phyloP scores from a whole-genome alignment of 495 filamentous ascomycete species.

The Penicillium macrosclerotiorum region DNA sequence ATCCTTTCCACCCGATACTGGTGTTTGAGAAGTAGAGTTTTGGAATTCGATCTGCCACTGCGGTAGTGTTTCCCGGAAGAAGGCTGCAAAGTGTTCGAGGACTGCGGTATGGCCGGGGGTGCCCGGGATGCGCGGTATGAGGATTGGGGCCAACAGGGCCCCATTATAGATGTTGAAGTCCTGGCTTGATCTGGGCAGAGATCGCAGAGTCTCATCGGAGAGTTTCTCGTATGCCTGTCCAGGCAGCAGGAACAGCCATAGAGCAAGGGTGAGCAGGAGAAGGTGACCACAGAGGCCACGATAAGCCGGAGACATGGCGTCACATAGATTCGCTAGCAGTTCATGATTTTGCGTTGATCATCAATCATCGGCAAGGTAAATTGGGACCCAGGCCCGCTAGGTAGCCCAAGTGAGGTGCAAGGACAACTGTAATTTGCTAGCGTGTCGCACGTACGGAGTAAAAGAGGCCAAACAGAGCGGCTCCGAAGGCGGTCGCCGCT shows the following conservation, averaged over 20 bases:
- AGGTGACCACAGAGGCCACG: conserved; percentile 24
- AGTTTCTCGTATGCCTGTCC: conserved; percentile 65
- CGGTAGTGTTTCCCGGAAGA: conserved; percentile 70
- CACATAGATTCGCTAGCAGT: conserved; percentile 4
- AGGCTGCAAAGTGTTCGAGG: conserved; percentile 78
- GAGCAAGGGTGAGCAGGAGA: conserved; percentile 27
- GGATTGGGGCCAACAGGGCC: conserved; percentile 78
- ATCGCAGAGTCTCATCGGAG: conserved; percentile 66
- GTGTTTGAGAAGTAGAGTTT: conserved; percentile 82
- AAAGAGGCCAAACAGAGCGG: conserved; percentile 15
- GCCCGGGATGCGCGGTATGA: conserved; percentile 86
- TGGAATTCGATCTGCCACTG: conserved; percentile 78
- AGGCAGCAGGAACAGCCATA: conserved; percentile 27
- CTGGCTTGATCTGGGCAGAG: conserved; percentile 62
- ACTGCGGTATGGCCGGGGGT: conserved; percentile 72
- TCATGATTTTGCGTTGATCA: conserved; percentile 11
- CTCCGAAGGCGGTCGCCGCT: conserved; percentile 17
- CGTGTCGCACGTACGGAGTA: not conserved
- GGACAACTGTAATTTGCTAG: too few species aligned
- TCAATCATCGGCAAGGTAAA: not conserved
- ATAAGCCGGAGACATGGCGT: conserved; percentile 33
- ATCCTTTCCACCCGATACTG: conserved; percentile 61
- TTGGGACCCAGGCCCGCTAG: conserved; percentile 12
- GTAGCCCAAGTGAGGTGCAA: not conserved
- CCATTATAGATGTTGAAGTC: conserved; percentile 82